A percentile compares a stretch with the other conserved stretches of the same genome.
Conservation (phyloP, 1,284 basidiomycete species). For the Microbotryum lychnidis-dioicae region DNA sequence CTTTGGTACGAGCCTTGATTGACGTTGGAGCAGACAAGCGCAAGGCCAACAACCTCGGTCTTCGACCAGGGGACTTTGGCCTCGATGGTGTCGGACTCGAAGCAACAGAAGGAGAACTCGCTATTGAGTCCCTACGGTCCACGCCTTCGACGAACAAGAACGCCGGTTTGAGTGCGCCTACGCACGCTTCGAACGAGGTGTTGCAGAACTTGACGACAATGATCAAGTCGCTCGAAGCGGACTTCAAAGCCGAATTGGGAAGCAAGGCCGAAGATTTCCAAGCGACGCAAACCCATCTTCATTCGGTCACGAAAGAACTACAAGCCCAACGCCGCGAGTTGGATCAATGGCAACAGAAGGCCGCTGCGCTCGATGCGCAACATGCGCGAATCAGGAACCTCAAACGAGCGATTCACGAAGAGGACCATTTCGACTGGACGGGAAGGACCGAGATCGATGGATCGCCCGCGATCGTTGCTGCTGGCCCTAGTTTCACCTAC, state of each 20-base stretch:
- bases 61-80: constrained; percentile 88
- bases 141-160: neutral
- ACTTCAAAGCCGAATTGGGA: constrained; percentile 77
- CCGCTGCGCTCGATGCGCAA: constrained; percentile 67
- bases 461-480: constrained; percentile 41
- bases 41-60: constrained; percentile 85
- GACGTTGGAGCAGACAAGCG: constrained; percentile 90
- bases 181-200: constrained; percentile 76
- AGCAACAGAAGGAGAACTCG: constrained; percentile 68
- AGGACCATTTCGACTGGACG: constrained; percentile 78
- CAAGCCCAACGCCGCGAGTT: constrained; percentile 81
- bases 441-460: constrained; percentile 65
- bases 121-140: constrained; percentile 29
- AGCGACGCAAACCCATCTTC: constrained; percentile 74
- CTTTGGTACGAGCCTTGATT: constrained; percentile 74
- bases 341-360: constrained; percentile 59
- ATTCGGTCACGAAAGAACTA: constrained; percentile 79
- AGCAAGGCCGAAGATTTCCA: constrained; percentile 78
- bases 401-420: constrained; percentile 63
- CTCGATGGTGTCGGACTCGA: constrained; percentile 59
- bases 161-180: neutral
- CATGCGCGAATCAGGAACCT: constrained; percentile 69
- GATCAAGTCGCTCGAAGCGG: constrained; percentile 64
- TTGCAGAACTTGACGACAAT: constrained; percentile 77
- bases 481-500: constrained; percentile 56